Conservation (phyloP, 768 basidiomycete genomes). For the Chalciporus piperatus region DNA sequence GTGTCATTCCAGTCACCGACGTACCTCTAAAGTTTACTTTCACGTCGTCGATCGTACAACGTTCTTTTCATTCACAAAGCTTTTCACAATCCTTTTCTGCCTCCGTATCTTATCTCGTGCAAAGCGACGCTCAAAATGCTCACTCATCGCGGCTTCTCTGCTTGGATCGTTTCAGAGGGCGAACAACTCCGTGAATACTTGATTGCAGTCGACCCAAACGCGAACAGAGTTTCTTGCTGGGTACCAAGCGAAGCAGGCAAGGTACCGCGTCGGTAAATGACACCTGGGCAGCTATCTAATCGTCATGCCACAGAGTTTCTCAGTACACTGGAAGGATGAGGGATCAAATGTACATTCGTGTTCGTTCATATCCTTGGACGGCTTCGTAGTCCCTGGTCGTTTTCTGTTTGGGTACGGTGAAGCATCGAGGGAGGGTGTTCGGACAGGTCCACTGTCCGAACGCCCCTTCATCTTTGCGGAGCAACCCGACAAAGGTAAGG, state of each 20-base stretch:
- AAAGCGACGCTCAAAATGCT: conserved; percentile 36
- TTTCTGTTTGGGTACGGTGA: conserved; percentile 58
- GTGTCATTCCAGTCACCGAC: background rate
- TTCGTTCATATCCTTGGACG: conserved; percentile 63
- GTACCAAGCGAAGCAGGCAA: conserved; percentile 60
- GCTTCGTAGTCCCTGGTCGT: conserved; percentile 57
- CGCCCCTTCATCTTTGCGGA: conserved; percentile 60
- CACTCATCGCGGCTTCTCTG: conserved; percentile 59
- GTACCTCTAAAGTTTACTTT: background rate
- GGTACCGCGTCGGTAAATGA: conserved; percentile 31
- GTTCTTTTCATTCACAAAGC: conserved; percentile 4
- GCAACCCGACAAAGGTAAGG: conserved; percentile 38
- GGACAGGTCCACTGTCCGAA: conserved; percentile 49
- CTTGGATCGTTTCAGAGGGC: conserved; percentile 62
- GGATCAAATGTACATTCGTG: conserved; percentile 54
- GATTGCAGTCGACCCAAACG: conserved; percentile 43
- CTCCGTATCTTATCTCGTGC: conserved; percentile 7
- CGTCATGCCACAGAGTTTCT: conserved; percentile 44
- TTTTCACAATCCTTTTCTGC: conserved; percentile 4
- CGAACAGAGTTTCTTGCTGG: conserved; percentile 60
- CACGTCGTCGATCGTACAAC: background rate
- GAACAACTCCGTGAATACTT: conserved; percentile 52
- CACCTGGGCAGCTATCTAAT: conserved; percentile 2
- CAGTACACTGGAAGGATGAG: conserved; percentile 63
- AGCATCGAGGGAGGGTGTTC: conserved; percentile 51